Conservation (phyloP, 345 rosid genomes). For the Streptanthus diversifolius region DNA sequence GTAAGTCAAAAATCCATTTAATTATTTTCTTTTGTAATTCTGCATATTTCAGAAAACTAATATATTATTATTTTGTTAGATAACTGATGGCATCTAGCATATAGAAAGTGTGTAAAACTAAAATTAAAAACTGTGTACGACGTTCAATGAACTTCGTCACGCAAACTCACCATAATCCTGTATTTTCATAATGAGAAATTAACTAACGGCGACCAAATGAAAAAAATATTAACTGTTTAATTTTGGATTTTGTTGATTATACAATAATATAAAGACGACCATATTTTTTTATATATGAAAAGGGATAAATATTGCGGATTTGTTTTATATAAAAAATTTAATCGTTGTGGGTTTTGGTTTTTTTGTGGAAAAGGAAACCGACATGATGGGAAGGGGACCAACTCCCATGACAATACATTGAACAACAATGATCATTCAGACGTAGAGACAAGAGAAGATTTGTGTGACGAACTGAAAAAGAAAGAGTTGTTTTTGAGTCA, state of each 20-base stretch:
- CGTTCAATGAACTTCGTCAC: slow-evolving; percentile 11
- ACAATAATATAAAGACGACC: not conserved
- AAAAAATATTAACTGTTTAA: not conserved
- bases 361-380: slow-evolving; percentile 6
- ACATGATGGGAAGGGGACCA: slow-evolving; percentile 18
- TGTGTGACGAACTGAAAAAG: not conserved
- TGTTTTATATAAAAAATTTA: not conserved
- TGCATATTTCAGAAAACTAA: not conserved
- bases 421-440: not conserved
- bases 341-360: not conserved
- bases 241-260: not conserved
- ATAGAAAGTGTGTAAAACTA: not conserved
- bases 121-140: not conserved
- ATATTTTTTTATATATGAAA: not conserved
- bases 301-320: not conserved
- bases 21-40: not conserved
- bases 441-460: slow-evolving; percentile 1
- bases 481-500: not conserved
- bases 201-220: not conserved
- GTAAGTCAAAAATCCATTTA: not conserved
- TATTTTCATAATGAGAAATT: not conserved
- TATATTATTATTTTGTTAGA: not conserved
- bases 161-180: not conserved
- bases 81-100: not conserved
- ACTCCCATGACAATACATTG: slow-evolving; percentile 20